Evolutionary conservation across 1,284 basidiomycete species (phyloP).

Genomic region (Phaffia rhodozyma): DNA sequence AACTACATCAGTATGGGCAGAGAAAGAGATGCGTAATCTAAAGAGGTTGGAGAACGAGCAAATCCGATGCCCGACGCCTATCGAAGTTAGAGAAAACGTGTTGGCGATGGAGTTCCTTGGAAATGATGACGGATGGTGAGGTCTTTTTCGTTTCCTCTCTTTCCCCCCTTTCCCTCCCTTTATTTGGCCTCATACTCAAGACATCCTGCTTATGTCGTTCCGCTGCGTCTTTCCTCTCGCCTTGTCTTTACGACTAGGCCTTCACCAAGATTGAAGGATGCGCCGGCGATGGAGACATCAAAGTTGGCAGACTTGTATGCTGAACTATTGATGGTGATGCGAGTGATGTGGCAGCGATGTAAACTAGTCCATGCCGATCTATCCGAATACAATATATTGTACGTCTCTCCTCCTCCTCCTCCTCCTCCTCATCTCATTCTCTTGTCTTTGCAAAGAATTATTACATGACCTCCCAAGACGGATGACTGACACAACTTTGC

Average conservation of each 20-base stretch:
- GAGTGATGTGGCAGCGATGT: conserved; percentile 80
- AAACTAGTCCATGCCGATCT: conserved; percentile 94
- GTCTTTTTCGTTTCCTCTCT: conserved; percentile 13
- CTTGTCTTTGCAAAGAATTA: background rate
- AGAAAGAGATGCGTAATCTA: conserved; percentile 96
- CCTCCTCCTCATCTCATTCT: background rate
- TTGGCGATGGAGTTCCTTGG: conserved; percentile 94
- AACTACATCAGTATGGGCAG: conserved; percentile 63
- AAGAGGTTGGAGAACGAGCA: conserved; percentile 70
- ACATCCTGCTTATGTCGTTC: background rate
- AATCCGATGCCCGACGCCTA: conserved; percentile 70
- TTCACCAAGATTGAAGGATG: conserved; percentile 82
- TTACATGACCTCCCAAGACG: background rate
- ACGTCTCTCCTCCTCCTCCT: conserved; percentile 36
- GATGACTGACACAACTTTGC: background rate
- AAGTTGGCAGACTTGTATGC: conserved; percentile 51
- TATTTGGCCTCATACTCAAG: background rate
- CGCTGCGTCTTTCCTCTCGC: conserved; percentile 20
- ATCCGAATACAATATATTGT: conserved; percentile 96
- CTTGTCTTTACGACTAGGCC: conserved; percentile 45
- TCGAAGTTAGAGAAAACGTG: conserved; percentile 93
- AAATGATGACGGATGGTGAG: conserved; percentile 63
- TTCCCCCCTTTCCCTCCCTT: background rate
- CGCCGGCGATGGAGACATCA: conserved; percentile 42
- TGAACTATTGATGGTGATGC: conserved; percentile 66